These are phyloP conservation scores for Phytophthora colocasiae DNA, from an alignment of 352 stramenopile genomes.

Conservation along the genomic window DNA sequence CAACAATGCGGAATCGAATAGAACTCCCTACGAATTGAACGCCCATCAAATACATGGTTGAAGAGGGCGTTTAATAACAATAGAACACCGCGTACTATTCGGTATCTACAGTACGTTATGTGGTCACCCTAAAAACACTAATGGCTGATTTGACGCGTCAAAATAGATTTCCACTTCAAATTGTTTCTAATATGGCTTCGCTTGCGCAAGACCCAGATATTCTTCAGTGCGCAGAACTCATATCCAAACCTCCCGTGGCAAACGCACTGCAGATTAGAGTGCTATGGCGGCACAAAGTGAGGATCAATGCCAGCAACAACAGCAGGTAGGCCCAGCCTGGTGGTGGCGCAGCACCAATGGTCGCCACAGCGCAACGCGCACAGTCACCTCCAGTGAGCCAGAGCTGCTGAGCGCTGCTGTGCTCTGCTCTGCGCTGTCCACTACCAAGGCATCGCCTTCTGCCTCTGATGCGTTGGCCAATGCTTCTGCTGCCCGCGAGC, in stretches of 20 bases:
- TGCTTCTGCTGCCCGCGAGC: constrained; percentile 34
- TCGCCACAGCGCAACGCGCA: constrained; percentile 1
- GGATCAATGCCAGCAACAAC: constrained; percentile 4
- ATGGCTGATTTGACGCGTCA: too few species aligned
- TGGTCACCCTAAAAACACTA: too few species aligned
- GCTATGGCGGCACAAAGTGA: constrained; percentile 19
- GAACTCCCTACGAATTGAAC: too few species aligned
- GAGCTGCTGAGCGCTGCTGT: constrained; percentile 77
- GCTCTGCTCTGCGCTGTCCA: constrained; percentile 64
- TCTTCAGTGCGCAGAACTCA: not conserved
- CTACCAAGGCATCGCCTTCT: constrained; percentile 30
- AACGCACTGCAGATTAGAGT: not conserved
- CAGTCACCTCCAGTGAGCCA: constrained; percentile 54
- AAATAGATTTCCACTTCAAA: constrained; percentile 5
- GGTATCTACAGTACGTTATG: too few species aligned
- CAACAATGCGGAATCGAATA: too few species aligned
- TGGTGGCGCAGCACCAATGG: constrained; percentile 33
- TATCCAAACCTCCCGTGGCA: not conserved
- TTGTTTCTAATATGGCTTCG: constrained; percentile 11
- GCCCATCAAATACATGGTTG: too few species aligned
- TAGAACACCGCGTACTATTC: too few species aligned
- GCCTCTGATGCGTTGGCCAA: constrained; percentile 20
- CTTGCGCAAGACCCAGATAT: not conserved
- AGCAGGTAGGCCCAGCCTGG: constrained; percentile 26
- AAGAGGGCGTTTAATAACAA: too few species aligned